phyloP scores from a whole-genome alignment of 768 basidiomycete species.

The Kwoniella dendrophila region DNA sequence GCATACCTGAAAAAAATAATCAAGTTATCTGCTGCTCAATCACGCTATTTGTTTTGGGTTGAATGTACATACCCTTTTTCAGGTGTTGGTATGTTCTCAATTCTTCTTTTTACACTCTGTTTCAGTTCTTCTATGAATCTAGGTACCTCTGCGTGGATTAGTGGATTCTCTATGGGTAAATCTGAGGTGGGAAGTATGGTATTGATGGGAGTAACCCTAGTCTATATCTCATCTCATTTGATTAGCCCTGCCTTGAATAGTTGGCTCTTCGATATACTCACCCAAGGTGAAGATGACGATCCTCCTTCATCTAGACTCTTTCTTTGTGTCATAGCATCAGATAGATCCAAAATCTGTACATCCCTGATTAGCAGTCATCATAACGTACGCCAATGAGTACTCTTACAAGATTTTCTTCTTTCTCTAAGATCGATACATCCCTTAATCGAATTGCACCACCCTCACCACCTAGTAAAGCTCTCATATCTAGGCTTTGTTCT shows the following conservation, averaged over 20 bases:
- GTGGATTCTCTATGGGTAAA: slow-evolving; percentile 55
- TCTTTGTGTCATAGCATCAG: neutral
- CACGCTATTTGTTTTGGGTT: slow-evolving; percentile 9
- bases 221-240: slow-evolving; percentile 10
- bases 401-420: slow-evolving; percentile 1
- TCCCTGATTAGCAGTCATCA: slow-evolving; percentile 3
- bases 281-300: slow-evolving; percentile 1
- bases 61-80: slow-evolving; percentile 42
- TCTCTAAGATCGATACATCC: neutral
- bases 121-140: slow-evolving; percentile 59
- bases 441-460: slow-evolving; percentile 32
- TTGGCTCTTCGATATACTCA: too few relatives aligned
- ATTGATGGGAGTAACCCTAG: slow-evolving; percentile 30
- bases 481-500: slow-evolving; percentile 29
- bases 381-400: neutral
- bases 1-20: slow-evolving; percentile 57
- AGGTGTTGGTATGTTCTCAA: slow-evolving; percentile 67
- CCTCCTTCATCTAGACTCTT: neutral
- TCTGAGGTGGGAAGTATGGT: slow-evolving; percentile 12
- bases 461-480: slow-evolving; percentile 41
- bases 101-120: slow-evolving; percentile 68
- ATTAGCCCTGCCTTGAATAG: too few relatives aligned
- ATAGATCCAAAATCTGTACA: neutral
- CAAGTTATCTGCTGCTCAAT: slow-evolving; percentile 41
- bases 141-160: slow-evolving; percentile 55